These are phyloP conservation scores for Agaricus subrufescens DNA, from an alignment of 768 basidiomycete species.

Conservation along the genomic window DNA sequence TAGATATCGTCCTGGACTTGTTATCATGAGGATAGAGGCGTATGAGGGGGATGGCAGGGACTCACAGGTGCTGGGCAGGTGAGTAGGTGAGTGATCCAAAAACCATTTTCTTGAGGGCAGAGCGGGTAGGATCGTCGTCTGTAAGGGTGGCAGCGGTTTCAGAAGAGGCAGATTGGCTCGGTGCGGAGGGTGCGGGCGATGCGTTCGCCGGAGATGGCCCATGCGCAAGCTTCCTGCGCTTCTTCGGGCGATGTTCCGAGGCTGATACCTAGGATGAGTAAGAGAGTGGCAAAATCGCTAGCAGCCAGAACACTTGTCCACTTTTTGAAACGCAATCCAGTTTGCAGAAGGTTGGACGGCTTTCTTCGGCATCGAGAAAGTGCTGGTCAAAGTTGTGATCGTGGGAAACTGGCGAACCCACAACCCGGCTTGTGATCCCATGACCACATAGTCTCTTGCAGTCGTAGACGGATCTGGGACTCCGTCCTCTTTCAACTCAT, in stretches of 20 bases:
- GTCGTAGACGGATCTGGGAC: no score
- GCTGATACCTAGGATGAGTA: slow-evolving; percentile 8
- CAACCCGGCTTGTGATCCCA: neutral
- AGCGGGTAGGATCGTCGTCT: neutral
- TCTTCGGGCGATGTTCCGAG: neutral
- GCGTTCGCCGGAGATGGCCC: neutral
- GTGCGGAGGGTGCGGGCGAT: neutral
- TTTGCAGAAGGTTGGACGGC: slow-evolving; percentile 41
- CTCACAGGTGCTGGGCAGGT: slow-evolving; percentile 41
- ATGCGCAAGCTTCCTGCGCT: slow-evolving; percentile 12
- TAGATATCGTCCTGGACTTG: slow-evolving; percentile 67
- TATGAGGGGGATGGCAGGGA: slow-evolving; percentile 2
- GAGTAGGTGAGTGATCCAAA: slow-evolving; percentile 38
- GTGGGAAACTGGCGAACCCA: slow-evolving; percentile 4
- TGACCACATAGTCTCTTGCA: neutral
- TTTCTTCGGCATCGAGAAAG: neutral
- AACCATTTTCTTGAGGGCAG: slow-evolving; percentile 46
- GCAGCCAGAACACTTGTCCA: slow-evolving; percentile 17
- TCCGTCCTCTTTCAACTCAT: neutral
- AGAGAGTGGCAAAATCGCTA: neutral
- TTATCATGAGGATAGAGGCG: neutral
- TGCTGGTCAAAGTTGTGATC: neutral
- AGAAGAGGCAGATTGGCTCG: neutral
- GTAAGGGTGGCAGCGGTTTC: slow-evolving; percentile 12
- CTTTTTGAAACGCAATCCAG: slow-evolving; percentile 56